Conservation (phyloP, 2,329 filamentous ascomycete species). For the Penicillium sclerotigenum region DNA sequence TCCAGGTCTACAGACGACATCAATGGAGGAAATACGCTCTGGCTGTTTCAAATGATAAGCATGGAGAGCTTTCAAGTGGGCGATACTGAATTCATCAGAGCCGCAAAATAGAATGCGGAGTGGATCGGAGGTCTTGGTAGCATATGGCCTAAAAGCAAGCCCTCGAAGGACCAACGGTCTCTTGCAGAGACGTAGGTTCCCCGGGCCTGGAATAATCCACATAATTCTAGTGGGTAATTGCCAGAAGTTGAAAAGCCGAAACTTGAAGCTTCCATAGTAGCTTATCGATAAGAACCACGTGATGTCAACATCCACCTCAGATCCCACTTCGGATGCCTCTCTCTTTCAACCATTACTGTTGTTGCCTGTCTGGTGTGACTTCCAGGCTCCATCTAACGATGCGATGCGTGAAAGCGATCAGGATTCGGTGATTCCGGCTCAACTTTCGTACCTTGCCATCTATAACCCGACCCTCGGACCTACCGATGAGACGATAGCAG, state of each 20-base stretch:
- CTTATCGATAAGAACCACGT: conserved; percentile 35
- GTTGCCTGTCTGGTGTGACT: conserved; percentile 11
- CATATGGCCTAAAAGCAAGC: conserved; percentile 22
- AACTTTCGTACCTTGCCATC: conserved; percentile 86
- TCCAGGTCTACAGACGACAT: conserved; percentile 77
- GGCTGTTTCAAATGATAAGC: conserved; percentile 54
- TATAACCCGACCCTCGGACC: conserved; percentile 83
- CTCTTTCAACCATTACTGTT: conserved; percentile 5
- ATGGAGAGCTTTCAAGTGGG: conserved; percentile 68
- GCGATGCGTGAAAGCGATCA: conserved; percentile 40
- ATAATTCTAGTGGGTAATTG: conserved; percentile 15
- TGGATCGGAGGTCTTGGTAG: conserved; percentile 48
- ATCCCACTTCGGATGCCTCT: conserved; percentile 14
- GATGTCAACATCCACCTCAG: conserved; percentile 32
- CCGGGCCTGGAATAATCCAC: conserved; percentile 24
- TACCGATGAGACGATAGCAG: conserved; percentile 67
- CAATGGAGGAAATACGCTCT: conserved; percentile 67
- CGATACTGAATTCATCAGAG: conserved; percentile 84
- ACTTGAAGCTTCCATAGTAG: conserved; percentile 9
- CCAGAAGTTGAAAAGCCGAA: neutral
- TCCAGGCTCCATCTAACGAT: conserved; percentile 21
- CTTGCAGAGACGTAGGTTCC: conserved; percentile 25
- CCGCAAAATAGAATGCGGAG: conserved; percentile 90
- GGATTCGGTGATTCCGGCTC: conserved; percentile 64
- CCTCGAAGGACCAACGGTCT: conserved; percentile 7